Percentiles rank a stretch among this genome's conserved stretches.
These are phyloP conservation scores for Juglanconis sp. DNA, from an alignment of 2,329 filamentous ascomycete genomes.

Conservation along the genomic window DNA sequence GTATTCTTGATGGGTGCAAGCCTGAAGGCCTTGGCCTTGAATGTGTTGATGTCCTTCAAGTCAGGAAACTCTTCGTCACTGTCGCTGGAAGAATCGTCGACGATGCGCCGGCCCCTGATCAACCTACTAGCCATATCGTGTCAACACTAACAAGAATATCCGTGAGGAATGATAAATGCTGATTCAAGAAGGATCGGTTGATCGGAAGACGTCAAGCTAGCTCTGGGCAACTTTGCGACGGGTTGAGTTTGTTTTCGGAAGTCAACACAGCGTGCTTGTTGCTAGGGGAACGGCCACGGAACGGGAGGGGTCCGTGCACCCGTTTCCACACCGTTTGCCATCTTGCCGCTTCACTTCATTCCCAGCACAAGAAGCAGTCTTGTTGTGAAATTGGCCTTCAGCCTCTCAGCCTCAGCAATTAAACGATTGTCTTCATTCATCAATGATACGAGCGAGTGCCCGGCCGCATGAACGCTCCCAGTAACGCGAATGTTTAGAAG, in stretches of 20 bases:
- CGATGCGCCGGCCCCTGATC: constrained; percentile 14
- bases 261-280: constrained; percentile 8
- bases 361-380: not conserved
- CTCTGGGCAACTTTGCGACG: no score
- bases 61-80: constrained; percentile 43
- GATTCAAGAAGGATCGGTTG: not conserved
- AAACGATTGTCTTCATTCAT: no score
- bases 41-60: constrained; percentile 27
- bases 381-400: not conserved
- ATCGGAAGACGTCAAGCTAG: no score
- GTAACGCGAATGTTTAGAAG: not conserved
- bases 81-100: constrained; percentile 22
- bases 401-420: no score
- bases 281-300: constrained; percentile 6
- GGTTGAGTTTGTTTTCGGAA: not conserved
- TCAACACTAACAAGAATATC: not conserved
- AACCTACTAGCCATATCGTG: constrained; percentile 5
- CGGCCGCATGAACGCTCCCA: not conserved
- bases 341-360: not conserved
- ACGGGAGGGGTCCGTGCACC: not conserved
- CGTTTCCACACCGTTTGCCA: not conserved
- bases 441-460: no score
- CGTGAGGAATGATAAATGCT: not conserved
- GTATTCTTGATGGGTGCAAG: not conserved
- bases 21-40: not conserved